Percentiles rank a stretch among this genome's conserved stretches.
Evolutionary conservation across 2,329 filamentous ascomycete species (phyloP).

Genomic region (Colletotrichum karsti): DNA sequence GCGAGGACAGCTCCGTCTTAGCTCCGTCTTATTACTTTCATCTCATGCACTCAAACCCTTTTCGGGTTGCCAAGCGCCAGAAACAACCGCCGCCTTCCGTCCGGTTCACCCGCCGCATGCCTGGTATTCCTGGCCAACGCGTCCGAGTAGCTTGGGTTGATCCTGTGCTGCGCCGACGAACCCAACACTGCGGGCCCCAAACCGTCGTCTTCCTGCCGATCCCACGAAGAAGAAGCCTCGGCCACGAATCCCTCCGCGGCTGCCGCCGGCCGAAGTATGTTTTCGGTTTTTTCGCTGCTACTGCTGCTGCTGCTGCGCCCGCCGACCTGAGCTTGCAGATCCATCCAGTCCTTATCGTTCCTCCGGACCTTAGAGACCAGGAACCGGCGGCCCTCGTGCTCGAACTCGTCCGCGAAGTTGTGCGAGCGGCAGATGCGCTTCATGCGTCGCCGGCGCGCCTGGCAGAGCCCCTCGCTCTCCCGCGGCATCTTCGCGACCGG

Average conservation of each 20-base stretch:
- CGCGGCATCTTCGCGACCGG: background rate
- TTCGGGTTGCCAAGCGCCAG: background rate
- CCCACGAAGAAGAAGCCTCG: too few relatives aligned
- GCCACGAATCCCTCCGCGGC: too few relatives aligned
- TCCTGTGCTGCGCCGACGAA: background rate
- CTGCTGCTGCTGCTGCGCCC: too few relatives aligned
- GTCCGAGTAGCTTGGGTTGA: background rate
- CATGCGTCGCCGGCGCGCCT: conserved; percentile 2
- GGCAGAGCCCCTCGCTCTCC: background rate
- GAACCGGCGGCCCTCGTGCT: background rate
- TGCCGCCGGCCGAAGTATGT: background rate
- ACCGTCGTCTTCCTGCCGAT: too few relatives aligned
- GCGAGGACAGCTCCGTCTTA: too few relatives aligned
- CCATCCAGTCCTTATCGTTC: background rate
- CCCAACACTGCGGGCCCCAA: too few relatives aligned
- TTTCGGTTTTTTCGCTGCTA: background rate
- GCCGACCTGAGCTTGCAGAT: background rate
- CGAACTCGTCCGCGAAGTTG: conserved; percentile 1
- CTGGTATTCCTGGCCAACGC: background rate
- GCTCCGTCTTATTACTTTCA: background rate
- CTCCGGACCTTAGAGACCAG: background rate
- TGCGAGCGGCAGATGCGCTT: background rate
- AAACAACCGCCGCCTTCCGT: background rate
- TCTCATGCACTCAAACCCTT: background rate
- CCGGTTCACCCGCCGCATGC: background rate